Evolutionary conservation across 2,329 filamentous ascomycete species (phyloP), one percentile per base, ranked within the genome.

Genomic region (Sarocladiaceae sp.): DNA sequence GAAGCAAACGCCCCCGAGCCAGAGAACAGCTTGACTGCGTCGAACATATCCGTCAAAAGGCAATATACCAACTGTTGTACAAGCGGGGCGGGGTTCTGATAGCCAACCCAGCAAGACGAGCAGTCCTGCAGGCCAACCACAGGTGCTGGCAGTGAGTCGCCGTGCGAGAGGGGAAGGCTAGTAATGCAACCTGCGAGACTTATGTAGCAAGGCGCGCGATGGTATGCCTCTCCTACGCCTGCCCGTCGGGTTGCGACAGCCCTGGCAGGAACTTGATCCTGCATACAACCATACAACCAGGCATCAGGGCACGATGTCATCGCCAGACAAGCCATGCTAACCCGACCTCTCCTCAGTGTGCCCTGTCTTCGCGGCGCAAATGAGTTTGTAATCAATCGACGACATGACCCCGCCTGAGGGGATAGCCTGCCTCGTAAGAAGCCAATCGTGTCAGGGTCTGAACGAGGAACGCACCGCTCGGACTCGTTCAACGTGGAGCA

Each of bases 231-330:
- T 6, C 19, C 37, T 24, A 3, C 26, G 23, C 11, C 23, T 11
- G 18, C 19, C 11, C 19, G 37, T 41, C 37, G 23, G 37, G 37
- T 41, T 27, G 37, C 37, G 29, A 41, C 21, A 29, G 21, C n/a
- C 26, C 23, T 9, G 37, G 23, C 24, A 41, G 18, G 37, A 24
- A 29, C n/a, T 18, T 21, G n/a, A 41, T 41, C 23, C 37, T 41
- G 37, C 20, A 41, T 5, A 24, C n/a, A 13, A 24, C 9, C n/a
- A 41, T 41, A 27, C 37, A 24, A n/a, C n/a, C n/a, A n/a, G n/a
- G n/a, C n/a, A n/a, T n/a, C n/a, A n/a, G n/a, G n/a, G n/a, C n/a
- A 41, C 37, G 37, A 41, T 41, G 37, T 41, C 21, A 41, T 41
- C 13, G 18, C 4, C 3, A 10, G 13, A 41, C 19, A 7, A 18